Evolutionary conservation across 306 rosid species (phyloP).

Genomic region (Oxytropis ochrocephala): DNA sequence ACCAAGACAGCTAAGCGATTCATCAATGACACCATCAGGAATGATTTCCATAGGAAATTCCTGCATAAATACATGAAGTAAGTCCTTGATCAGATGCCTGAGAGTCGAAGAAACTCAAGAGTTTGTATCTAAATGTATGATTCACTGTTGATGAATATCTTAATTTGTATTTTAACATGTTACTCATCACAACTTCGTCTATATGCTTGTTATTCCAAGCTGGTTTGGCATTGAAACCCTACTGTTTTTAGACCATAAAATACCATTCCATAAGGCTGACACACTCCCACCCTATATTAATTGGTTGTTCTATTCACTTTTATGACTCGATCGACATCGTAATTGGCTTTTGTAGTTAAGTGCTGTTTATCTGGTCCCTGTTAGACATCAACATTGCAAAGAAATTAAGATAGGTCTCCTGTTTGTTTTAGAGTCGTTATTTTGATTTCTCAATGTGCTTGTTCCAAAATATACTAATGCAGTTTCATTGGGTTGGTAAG

Average conservation of each 20-base stretch:
- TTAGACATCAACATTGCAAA: neutral
- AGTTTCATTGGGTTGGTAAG: too few species aligned
- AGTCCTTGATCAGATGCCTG: neutral
- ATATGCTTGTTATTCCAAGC: constrained; percentile 2
- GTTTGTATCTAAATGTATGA: constrained; percentile 17
- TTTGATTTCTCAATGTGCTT: neutral
- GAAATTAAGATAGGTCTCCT: neutral
- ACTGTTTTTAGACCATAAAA: neutral
- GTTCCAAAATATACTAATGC: neutral
- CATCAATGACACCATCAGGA: constrained; percentile 88
- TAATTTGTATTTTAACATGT: neutral
- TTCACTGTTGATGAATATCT: neutral
- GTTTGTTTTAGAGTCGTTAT: neutral
- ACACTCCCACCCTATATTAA: neutral
- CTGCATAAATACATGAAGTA: constrained; percentile 90
- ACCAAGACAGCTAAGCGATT: constrained; percentile 82
- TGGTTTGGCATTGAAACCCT: neutral
- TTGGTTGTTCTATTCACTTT: neutral
- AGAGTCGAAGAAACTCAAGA: neutral
- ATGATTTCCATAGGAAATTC: constrained; percentile 89
- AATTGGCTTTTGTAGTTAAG: neutral
- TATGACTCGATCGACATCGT: neutral
- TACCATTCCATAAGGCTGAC: neutral
- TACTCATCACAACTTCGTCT: neutral
- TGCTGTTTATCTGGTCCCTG: too few species aligned